Conservation (phyloP, 1,284 basidiomycete genomes). For the Papiliotrema terrestris region DNA sequence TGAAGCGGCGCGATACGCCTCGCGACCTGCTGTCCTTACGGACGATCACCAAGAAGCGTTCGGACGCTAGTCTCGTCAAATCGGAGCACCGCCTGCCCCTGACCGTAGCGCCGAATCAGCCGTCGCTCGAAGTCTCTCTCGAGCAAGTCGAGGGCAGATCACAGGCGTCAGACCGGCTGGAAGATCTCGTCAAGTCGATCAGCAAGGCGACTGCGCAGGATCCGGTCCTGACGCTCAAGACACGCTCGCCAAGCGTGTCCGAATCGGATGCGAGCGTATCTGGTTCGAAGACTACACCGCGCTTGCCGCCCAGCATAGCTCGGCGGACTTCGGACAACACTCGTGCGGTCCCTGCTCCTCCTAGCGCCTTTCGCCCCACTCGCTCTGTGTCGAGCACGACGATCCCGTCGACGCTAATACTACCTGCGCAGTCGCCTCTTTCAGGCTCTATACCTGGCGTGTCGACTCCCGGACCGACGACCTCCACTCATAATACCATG, state of each 20-base stretch:
- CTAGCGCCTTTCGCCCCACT: conserved; percentile 4
- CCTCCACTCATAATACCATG: background rate
- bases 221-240: conserved; percentile 13
- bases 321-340: conserved; percentile 5
- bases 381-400: conserved; percentile 3
- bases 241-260: conserved; percentile 8
- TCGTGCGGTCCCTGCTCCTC: background rate
- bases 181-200: conserved; percentile 25
- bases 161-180: conserved; percentile 14
- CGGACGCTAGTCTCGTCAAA: conserved; percentile 21
- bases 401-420: background rate
- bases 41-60: conserved; percentile 30
- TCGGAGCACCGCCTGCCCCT: conserved; percentile 10
- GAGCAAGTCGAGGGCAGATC: conserved; percentile 26
- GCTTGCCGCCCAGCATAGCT: background rate
- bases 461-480: background rate
- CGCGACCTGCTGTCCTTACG: conserved; percentile 34
- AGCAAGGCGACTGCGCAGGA: conserved; percentile 28
- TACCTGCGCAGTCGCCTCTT: background rate
- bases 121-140: conserved; percentile 22
- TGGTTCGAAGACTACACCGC: background rate
- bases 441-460: background rate
- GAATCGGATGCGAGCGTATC: conserved; percentile 1
- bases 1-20: conserved; percentile 29
- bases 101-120: conserved; percentile 20